Evolutionary conservation across 169 alveolate species (phyloP), one percentile per base, ranked within the genome.

Genomic region (Cyclospora cayetanensis): DNA sequence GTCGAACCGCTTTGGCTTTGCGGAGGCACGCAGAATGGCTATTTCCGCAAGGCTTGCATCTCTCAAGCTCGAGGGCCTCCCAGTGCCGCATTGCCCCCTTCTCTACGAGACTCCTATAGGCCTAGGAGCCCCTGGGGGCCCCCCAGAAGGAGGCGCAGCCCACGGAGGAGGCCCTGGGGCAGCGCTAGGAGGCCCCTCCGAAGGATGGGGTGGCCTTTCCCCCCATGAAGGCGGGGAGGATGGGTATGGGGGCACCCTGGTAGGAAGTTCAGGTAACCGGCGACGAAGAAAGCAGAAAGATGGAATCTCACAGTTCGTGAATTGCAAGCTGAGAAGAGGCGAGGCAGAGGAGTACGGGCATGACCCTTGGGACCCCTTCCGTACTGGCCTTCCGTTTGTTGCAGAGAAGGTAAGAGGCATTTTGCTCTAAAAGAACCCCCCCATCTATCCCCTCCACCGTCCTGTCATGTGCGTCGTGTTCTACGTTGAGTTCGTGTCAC

Each of bases 1-100:
- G n/a, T 86, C 92, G 22, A 76, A 76, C 31, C 92, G 92, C 41
- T 86, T 63, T 41, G 92, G 92, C 0, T 86, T 86, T 66, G 92
- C 76, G 0, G 74, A 65, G 55, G 92, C 92, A 1, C 68, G 92
- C 52, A 52, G 68, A 34, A 65, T 86, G 92, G 92, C 92, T 29
- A 68, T 86, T 22, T 76, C 55, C 37, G 92, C 92, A 2, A 53
- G 92, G 37, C 52, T 86, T 63, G 66, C 60, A n/a, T 86, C 92
- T 1, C 46, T 86, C 9, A 70, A 70, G 52, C 39, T 70, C 34
- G 83, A 70, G 83, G 83, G 83, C 31, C 83, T 70, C 27, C 83
- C 83, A 20, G 83, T 70, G 29, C 83, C 83, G 34, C 42, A 70
- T 35, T 70, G 83, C 53, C 83, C 83, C 9, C 83, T 70, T 41